Percentiles rank a stretch among this genome's conserved stretches.
Conservation (phyloP, 148 eudicot species). For the Chenopodium berlandieri region DNA sequence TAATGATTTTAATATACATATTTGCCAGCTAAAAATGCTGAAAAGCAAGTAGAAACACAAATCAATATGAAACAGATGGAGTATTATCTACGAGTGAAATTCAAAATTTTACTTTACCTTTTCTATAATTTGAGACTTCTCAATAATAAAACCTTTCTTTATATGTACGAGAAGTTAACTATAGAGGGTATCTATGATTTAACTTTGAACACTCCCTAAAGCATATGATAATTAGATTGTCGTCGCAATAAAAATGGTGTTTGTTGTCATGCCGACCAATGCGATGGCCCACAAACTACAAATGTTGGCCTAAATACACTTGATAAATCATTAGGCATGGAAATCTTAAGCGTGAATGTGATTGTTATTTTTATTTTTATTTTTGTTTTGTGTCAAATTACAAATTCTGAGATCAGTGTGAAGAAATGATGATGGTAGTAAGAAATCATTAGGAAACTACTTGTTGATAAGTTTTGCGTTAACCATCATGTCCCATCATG, state of each 20-base stretch:
- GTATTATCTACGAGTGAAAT: too few species aligned
- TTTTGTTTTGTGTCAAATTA: background rate
- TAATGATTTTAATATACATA: too few species aligned
- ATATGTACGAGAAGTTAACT: background rate
- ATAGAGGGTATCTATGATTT: background rate
- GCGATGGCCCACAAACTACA: slow-evolving; percentile 9
- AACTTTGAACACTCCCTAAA: slow-evolving; percentile 3
- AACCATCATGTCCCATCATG: slow-evolving; percentile 11
- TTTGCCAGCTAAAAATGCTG: too few species aligned
- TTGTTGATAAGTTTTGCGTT: slow-evolving; percentile 4
- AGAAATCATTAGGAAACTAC: slow-evolving; percentile 8
- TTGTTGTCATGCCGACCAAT: slow-evolving; percentile 9
- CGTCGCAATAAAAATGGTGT: background rate
- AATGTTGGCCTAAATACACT: slow-evolving; percentile 1
- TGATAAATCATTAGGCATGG: slow-evolving; percentile 27
- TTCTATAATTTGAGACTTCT: too few species aligned
- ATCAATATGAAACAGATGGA: too few species aligned
- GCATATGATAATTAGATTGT: slow-evolving; percentile 14
- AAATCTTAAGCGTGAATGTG: slow-evolving; percentile 16
- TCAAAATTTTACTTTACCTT: too few species aligned
- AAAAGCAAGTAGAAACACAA: too few species aligned
- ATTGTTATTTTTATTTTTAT: background rate
- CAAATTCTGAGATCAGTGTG: background rate
- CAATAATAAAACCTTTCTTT: too few species aligned
- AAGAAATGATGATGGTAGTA: background rate